Evolutionary conservation across 2,329 filamentous ascomycete genomes (phyloP), one percentile per base, ranked within the genome.

Genomic region (Immersiporthe knoxdaviesiana): DNA sequence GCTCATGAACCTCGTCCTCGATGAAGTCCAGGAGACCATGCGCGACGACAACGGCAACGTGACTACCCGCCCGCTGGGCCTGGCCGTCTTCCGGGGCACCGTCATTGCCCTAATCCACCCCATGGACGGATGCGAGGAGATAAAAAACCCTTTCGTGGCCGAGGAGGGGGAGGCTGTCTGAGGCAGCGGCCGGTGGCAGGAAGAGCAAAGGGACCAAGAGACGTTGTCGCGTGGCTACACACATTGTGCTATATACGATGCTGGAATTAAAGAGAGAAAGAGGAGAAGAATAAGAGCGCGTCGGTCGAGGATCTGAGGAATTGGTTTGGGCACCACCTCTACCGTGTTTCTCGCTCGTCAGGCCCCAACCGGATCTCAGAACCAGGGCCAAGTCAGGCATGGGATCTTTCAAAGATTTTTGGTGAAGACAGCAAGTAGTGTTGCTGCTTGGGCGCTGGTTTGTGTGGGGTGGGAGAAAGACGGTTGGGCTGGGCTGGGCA

Each of bases 1-100:
- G 75, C 86, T 99, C 71, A 98, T 98, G 94, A 99, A 99, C 79
- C 85, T 99, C 72, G 96, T 99, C 35, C 84, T 99, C 68, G 96
- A 98, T 77, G 92, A 98, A 74, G 95, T 97, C 65, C 90, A 96
- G 79, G 96, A 99, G 80, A 87, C 91, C 62, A 90, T 97, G 81
- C 88, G 91, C 84, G 96, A 99, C 78, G 95, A 97, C 70, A 92
- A 97, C 79, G 95, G 94, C 74, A 97, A 97, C 81, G 91, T 94
- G 75, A 90, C 89, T 70, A 91, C 91, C 37, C 88, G 94, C 73
- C 87, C 91, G 24, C 89, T 97, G 27, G 94, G 94, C 65, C 86
- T 97, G 63, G 90, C 97, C 27, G 96, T 97, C 65, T 95, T 93
- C 54, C 90, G 96, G 73, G 96, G 96, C 71, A 98, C 96, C 10